Evolutionary conservation across 192 early-diverging fungal species (phyloP).

Genomic region (Chytriomyces confervae): DNA sequence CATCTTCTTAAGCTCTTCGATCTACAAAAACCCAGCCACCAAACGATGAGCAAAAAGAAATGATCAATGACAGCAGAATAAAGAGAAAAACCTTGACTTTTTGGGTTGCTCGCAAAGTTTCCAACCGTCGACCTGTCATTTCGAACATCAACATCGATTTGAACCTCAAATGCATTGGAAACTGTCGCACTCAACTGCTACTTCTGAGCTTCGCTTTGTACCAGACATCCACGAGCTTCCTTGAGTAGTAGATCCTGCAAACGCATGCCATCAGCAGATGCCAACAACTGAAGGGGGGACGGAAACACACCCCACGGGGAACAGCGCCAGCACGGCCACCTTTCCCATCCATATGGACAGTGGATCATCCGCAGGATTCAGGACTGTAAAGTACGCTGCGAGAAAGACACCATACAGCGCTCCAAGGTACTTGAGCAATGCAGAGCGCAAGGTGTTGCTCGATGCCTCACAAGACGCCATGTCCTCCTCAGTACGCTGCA

Average conservation of each 20-base stretch:
- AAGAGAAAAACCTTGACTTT: slow-evolving; percentile 18
- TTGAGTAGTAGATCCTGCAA: slow-evolving; percentile 65
- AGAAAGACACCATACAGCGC: slow-evolving; percentile 13
- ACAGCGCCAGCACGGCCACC: slow-evolving; percentile 16
- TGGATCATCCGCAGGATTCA: slow-evolving; percentile 8
- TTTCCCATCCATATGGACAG: slow-evolving; percentile 6
- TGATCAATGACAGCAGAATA: no score
- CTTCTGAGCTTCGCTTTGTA: slow-evolving; percentile 74
- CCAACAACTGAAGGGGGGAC: neutral
- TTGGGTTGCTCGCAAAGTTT: slow-evolving; percentile 13
- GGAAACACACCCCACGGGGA: slow-evolving; percentile 12
- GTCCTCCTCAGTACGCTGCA: slow-evolving; percentile 7
- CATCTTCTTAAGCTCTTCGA: slow-evolving; percentile 96
- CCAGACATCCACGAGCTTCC: slow-evolving; percentile 75
- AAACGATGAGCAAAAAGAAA: no score
- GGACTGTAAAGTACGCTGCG: slow-evolving; percentile 21
- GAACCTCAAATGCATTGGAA: neutral
- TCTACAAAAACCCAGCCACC: slow-evolving; percentile 31
- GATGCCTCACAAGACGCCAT: neutral
- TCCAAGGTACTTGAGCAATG: slow-evolving; percentile 15
- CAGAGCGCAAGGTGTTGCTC: neutral
- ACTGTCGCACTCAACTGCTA: slow-evolving; percentile 54
- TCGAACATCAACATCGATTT: neutral
- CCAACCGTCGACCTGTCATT: neutral
- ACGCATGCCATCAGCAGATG: no score